A percentile compares a stretch with the other conserved stretches of the same genome.
Conservation (phyloP, 75 land plant genomes). For the Pinus albicaulis region DNA sequence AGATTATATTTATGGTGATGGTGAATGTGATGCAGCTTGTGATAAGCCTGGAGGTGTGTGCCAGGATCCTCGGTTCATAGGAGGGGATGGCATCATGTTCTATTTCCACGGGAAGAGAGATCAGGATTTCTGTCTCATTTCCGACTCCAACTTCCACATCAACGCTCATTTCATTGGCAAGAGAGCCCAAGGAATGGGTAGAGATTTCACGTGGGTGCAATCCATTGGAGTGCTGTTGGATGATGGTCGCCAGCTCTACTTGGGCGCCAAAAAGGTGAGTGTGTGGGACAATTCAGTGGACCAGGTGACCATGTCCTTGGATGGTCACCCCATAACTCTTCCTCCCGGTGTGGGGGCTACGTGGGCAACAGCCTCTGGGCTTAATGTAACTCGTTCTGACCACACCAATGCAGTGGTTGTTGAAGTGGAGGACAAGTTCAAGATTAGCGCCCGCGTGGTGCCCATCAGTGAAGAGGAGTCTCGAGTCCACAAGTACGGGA, state of each 20-base stretch:
- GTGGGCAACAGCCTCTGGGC: background rate
- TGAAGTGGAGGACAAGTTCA: slow-evolving; percentile 9
- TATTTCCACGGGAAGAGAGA: slow-evolving; percentile 31
- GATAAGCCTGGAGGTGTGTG: slow-evolving; percentile 23
- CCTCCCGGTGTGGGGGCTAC: slow-evolving; percentile 2
- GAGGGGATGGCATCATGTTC: slow-evolving; percentile 30
- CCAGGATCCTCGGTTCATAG: slow-evolving; percentile 34
- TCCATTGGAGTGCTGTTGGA: slow-evolving; percentile 13
- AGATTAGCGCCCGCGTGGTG: slow-evolving; percentile 20
- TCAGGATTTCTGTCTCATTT: slow-evolving; percentile 24
- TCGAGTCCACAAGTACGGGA: slow-evolving; percentile 24
- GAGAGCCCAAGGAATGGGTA: slow-evolving; percentile 12
- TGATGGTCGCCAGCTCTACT: slow-evolving; percentile 9
- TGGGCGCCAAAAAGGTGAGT: slow-evolving; percentile 20
- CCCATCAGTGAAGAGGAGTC: slow-evolving; percentile 35
- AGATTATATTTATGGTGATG: background rate
- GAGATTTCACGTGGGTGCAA: slow-evolving; percentile 38
- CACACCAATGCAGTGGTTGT: slow-evolving; percentile 6
- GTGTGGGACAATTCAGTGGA: slow-evolving; percentile 22
- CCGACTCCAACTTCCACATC: slow-evolving; percentile 22
- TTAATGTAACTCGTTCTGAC: slow-evolving; percentile 7
- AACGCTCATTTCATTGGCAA: slow-evolving; percentile 37
- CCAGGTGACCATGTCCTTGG: slow-evolving; percentile 17
- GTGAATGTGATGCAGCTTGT: background rate
- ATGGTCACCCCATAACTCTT: slow-evolving; percentile 18